Base-by-base conservation (phyloP, 2,329 filamentous ascomycete species). In the Cytospora schulzeri region DNA sequence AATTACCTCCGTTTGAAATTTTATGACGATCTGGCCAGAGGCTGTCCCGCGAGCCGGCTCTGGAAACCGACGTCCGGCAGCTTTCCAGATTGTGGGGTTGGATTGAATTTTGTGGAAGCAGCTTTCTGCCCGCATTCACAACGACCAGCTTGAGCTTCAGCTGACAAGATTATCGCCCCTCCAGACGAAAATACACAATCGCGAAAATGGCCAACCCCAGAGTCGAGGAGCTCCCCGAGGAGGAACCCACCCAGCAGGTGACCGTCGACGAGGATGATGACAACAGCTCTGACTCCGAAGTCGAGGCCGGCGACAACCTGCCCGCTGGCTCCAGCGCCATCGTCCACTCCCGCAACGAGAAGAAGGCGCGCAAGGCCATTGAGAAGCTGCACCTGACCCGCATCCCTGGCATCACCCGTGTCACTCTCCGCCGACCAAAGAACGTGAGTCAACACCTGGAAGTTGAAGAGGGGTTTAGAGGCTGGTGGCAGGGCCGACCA, bases 331-430 rank as follows among this genome's bases (percentile, higher is more conserved):
- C 93, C 76, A 88, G 90, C 70, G 91, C 94, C 76, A 88, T 95
- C 74, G 90, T 99, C 76, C 94, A 98, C 88, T 97, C 92, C 78
- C 93, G 95, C 81, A 98, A 98, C 85, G 95, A 99, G 91, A 99
- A 99, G 91, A 99, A 99, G 90, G 96, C 95, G 75, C 91, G 95
- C 83, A 99, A 99, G 88, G 93, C 93, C 76, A 96, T 99, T 79
- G 91, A 93, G 81, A 99, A 99, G 89, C 89, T 98, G 77, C 93
- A 96, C 78, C 85, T 99, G 78, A 95, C 92, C 86, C 93, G 94
- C 77, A 91, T 99, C 72, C 91, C 91, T 76, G 96, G 95, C 78
- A 99, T 99, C 82, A 99, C 95, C 76, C 90, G 95, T 77, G 96
- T 99, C 75, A 99, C 96, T 71, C 89, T 99, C 77, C 91, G 95